Percentiles rank a stretch among this genome's conserved stretches.
Evolutionary conservation across 192 early-diverging fungal species (phyloP).

Genomic region (Paraglomus occultum): DNA sequence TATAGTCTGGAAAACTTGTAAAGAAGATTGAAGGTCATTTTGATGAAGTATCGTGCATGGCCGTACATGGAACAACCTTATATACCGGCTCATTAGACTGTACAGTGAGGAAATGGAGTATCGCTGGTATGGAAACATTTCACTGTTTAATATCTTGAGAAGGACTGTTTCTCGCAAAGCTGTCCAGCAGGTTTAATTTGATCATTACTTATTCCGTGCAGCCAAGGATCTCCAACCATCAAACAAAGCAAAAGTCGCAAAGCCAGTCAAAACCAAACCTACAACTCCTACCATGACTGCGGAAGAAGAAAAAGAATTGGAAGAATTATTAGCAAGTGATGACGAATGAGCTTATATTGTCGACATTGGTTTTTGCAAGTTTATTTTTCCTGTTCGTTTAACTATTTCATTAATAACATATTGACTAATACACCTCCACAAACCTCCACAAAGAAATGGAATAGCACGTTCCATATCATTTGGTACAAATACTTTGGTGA

Average conservation of each 20-base stretch:
- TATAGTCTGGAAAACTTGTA: slow-evolving; percentile 72
- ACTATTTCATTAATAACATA: no score
- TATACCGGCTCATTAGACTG: slow-evolving; percentile 83
- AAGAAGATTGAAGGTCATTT: slow-evolving; percentile 82
- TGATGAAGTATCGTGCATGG: slow-evolving; percentile 79
- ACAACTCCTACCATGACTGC: slow-evolving; percentile 62
- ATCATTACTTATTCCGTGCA: slow-evolving; percentile 20
- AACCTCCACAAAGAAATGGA: slow-evolving; percentile 41
- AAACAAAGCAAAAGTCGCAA: slow-evolving; percentile 5
- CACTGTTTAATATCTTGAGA: slow-evolving; percentile 10
- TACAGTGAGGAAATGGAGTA: slow-evolving; percentile 80
- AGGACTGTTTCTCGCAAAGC: slow-evolving; percentile 24
- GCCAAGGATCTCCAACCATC: slow-evolving; percentile 17
- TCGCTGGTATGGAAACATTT: slow-evolving; percentile 47
- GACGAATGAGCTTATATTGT: slow-evolving; percentile 35
- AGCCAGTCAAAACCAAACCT: background rate
- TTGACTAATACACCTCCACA: slow-evolving; percentile 29
- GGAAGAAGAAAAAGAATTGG: slow-evolving; percentile 88
- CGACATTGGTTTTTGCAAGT: no score
- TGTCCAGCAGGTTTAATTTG: background rate
- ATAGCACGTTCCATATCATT: slow-evolving; percentile 59
- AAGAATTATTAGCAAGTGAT: slow-evolving; percentile 78
- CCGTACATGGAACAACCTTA: slow-evolving; percentile 55
- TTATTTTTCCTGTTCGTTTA: no score
- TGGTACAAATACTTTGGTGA: slow-evolving; percentile 80